Percentiles rank a stretch among this genome's conserved stretches.
Evolutionary conservation across 2,329 filamentous ascomycete genomes (phyloP).

Genomic region (Colletotrichum sp.): DNA sequence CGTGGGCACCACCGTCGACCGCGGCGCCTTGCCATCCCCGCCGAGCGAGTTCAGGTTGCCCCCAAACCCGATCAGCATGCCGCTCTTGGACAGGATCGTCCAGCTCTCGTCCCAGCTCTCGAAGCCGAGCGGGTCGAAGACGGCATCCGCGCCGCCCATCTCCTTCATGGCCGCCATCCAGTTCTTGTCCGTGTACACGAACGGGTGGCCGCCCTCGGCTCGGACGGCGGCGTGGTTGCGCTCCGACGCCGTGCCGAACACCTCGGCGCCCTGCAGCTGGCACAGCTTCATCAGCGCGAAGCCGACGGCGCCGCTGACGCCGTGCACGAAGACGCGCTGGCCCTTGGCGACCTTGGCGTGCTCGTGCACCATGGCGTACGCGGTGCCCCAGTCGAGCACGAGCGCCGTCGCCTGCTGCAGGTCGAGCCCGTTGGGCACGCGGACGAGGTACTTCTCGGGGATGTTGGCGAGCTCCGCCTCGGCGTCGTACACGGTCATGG

Average conservation of each 20-base stretch:
- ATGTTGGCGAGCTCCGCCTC: constrained; percentile 50
- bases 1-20: constrained; percentile 33
- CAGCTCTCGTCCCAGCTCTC: constrained; percentile 56
- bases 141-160: constrained; percentile 49
- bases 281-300: constrained; percentile 45
- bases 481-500: constrained; percentile 43
- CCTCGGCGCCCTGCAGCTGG: constrained; percentile 45
- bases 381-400: constrained; percentile 50
- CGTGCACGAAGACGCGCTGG: constrained; percentile 54
- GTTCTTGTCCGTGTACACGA: constrained; percentile 51
- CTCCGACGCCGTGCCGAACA: constrained; percentile 53
- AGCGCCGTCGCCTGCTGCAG: constrained; percentile 44
- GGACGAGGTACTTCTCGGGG: constrained; percentile 48
- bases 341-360: constrained; percentile 43
- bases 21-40: constrained; percentile 29
- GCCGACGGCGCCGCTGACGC: constrained; percentile 54
- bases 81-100: constrained; percentile 42
- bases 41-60: constrained; percentile 36
- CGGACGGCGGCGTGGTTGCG: constrained; percentile 47
- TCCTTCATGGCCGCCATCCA: constrained; percentile 51
- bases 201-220: constrained; percentile 42
- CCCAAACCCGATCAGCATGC: constrained; percentile 43
- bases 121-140: constrained; percentile 54
- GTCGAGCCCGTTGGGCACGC: constrained; percentile 44
- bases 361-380: constrained; percentile 40